Conservation (phyloP, 768 basidiomycete species). For the Termitomyces sp. region DNA sequence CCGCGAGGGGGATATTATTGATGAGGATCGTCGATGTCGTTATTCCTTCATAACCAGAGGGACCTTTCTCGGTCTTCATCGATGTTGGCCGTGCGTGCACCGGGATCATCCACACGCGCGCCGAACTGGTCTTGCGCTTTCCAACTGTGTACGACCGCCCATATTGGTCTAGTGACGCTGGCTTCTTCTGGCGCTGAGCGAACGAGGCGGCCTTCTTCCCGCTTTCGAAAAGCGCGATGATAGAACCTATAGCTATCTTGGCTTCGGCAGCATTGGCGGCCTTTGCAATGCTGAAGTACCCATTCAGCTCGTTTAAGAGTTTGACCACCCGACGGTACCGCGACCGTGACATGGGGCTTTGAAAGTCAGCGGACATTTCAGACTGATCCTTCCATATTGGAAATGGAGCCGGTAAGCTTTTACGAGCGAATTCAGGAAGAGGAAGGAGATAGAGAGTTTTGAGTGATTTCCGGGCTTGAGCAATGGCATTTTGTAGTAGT, state of each 20-base stretch:
- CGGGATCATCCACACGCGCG: slow-evolving; percentile 91
- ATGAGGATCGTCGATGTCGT: slow-evolving; percentile 67
- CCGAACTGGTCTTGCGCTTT: slow-evolving; percentile 82
- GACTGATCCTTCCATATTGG: slow-evolving; percentile 65
- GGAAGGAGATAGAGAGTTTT: slow-evolving; percentile 67
- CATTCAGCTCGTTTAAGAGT: slow-evolving; percentile 61
- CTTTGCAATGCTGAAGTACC: slow-evolving; percentile 53
- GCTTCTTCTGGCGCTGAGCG: slow-evolving; percentile 48
- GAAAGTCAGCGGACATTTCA: slow-evolving; percentile 54
- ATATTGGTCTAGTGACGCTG: slow-evolving; percentile 57
- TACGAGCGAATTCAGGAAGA: slow-evolving; percentile 64
- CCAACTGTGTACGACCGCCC: slow-evolving; percentile 88
- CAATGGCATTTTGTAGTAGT: slow-evolving; percentile 59
- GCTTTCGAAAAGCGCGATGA: slow-evolving; percentile 61
- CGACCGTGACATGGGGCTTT: slow-evolving; percentile 55
- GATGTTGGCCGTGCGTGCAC: slow-evolving; percentile 25
- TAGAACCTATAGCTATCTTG: slow-evolving; percentile 37
- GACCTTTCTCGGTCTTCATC: slow-evolving; percentile 1
- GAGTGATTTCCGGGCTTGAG: slow-evolving; percentile 51
- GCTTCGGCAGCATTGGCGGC: slow-evolving; percentile 56
- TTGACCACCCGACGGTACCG: slow-evolving; percentile 62
- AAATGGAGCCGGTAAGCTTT: slow-evolving; percentile 48
- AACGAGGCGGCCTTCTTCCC: slow-evolving; percentile 48
- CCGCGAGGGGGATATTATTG: slow-evolving; percentile 75
- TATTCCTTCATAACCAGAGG: slow-evolving; percentile 22